Base-by-base conservation (phyloP, 1,284 basidiomycete species). In the Cronartium quercuum region DNA sequence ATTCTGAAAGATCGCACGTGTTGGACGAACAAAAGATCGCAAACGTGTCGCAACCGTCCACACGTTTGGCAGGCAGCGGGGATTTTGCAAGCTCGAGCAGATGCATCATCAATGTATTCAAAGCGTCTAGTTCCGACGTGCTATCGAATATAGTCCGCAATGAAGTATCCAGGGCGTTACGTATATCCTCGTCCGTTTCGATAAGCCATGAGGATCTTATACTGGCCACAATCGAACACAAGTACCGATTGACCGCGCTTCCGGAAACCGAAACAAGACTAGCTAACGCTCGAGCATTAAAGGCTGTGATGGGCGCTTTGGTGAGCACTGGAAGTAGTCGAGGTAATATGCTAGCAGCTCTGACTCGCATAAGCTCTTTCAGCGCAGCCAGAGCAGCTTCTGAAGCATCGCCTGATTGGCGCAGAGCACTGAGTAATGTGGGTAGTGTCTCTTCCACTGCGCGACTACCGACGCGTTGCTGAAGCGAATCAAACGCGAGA, bases 371-470 rank as follows among this genome's bases (percentile, higher is more conserved):
- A n/a, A 98, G 92, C 84, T 98, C 96, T 78, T 88, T 89, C 66
- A 98, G 84, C 0, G 96, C 96, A 62, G 85, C 83, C 29, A 99
- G 85, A 12, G 96, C 94, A n/a, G 95, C 97, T 38, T 92, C 94
- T 15, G 94, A 95, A 41, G 89, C 88, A 79, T 90, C 90, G 9
- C 92, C 93, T 24, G 92, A 91, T 82, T 92, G 90, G 38, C 91
- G 88, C 64, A 99, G 88, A 3, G 96, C 94, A 79, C 94, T 92
- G 76, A 98, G 83, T 2, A 98, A 83, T 0, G 94, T 98, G 0
- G 95, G 96, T 77, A 98, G 95, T 0, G 93, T 98, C 83, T 95
- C 89, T 81, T 98, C 94, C 78, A 98, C 95, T 6, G 94, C 95
- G 80, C 90, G 91, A 40, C 88, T 86, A 9, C 96, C 95, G 61